Base-by-base conservation (phyloP, 306 rosid genomes). In the Castanospermum australe region DNA sequence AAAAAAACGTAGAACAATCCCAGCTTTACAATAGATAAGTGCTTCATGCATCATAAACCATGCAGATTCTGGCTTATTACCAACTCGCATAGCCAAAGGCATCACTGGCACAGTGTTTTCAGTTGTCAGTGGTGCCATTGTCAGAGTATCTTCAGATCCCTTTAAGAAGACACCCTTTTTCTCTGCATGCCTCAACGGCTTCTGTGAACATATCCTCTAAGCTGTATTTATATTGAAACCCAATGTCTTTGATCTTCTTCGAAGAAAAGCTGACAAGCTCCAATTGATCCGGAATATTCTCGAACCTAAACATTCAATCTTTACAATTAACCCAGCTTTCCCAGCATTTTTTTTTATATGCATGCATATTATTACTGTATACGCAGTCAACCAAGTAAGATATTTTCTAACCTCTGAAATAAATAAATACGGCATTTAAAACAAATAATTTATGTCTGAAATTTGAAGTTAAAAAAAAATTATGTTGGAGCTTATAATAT, bases 201-300 rank as follows among this genome's bases (percentile, higher is more conserved):
- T 69, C 93, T 0, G 73, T 62, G 81, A 78, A 93, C 97, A 93
- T 93, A 7, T 89, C 97, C 80, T 89, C 94, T 52, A 93, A 77
- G 75, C 76, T 83, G 78, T 91, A 89, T 44, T 91, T 86, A 68
- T 84, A 93, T 73, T 89, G 78, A 75, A 91, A 93, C 2, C 98
- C 98, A 71, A 85, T 18, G 5, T 89, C 91, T 6, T 25, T 82
- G 48, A 93, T 75, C 83, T 93, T 93, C 78, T 85, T 84, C 5
- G 93, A 88, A n/a, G 86, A 87, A 83, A 93, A 91, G 6, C 22
- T 52, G 0, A 93, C 69, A n/a, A 5, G 55, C 8, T 83, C 78
- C 86, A 93, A 79, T 57, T 91, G 51, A 38, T 91, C 97, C 0
- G 93, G 92, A 14, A 91, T 88, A 25, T 67, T 76, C 45, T 89